Conservation (phyloP, 768 basidiomycete species). For the Tulasnella sp. region DNA sequence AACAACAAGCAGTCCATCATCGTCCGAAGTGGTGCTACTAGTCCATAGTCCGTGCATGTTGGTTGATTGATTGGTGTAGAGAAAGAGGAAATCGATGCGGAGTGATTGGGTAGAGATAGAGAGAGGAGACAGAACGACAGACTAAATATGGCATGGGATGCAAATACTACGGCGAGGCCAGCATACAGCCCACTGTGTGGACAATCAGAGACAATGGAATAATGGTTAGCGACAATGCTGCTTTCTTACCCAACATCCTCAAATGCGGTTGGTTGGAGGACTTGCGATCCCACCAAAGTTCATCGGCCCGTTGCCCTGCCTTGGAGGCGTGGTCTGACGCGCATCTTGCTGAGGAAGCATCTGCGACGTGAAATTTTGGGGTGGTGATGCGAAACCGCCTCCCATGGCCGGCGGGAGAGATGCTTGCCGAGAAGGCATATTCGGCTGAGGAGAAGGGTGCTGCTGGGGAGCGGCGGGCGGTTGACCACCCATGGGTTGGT, state of each 20-base stretch:
- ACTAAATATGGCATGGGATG: background rate
- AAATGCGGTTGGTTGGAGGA: background rate
- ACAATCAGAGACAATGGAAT: background rate
- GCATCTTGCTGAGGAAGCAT: background rate
- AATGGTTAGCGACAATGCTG: background rate
- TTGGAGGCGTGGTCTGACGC: background rate
- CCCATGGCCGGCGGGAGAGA: background rate
- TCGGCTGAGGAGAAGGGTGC: conserved; percentile 36
- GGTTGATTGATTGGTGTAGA: background rate
- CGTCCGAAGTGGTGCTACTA: conserved; percentile 1
- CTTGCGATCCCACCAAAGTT: background rate
- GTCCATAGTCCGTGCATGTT: conserved; percentile 3
- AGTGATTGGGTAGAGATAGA: conserved; percentile 1
- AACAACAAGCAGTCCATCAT: conserved; percentile 13
- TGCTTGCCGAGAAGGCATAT: conserved; percentile 31
- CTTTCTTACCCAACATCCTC: background rate
- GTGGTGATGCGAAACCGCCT: background rate
- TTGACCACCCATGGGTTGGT: conserved; percentile 45
- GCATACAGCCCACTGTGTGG: background rate
- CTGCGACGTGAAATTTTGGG: background rate
- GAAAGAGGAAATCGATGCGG: background rate
- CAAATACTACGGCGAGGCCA: background rate
- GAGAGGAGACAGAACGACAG: background rate
- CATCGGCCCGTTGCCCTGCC: conserved; percentile 2
- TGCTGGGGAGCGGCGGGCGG: conserved; percentile 43